Conservation (phyloP, 1,284 basidiomycete genomes). For the Omphalotus olearius region DNA sequence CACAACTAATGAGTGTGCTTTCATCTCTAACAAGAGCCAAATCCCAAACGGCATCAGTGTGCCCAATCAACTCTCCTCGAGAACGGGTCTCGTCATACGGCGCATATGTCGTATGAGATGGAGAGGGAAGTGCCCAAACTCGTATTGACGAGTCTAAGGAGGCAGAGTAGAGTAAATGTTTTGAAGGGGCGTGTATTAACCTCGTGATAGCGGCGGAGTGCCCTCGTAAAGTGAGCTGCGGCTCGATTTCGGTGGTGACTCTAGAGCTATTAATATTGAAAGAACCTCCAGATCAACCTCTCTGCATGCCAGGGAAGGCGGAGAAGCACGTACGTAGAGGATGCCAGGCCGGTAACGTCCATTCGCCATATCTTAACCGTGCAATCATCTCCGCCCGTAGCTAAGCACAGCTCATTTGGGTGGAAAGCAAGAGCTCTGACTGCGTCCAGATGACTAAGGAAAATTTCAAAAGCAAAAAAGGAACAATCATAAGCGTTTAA, state of each 20-base stretch:
- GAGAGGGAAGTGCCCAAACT: slow-evolving; percentile 79
- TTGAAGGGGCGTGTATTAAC: slow-evolving; percentile 77
- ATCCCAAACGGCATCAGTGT: slow-evolving; percentile 96
- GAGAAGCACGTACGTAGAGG: slow-evolving; percentile 55
- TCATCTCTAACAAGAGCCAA: slow-evolving; percentile 75
- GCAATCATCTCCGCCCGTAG: slow-evolving; percentile 91
- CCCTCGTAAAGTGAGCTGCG: slow-evolving; percentile 88
- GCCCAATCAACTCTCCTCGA: slow-evolving; percentile 82
- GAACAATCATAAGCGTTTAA: slow-evolving; percentile 5
- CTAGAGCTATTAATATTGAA: slow-evolving; percentile 41
- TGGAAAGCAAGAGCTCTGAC: slow-evolving; percentile 90
- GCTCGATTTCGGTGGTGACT: slow-evolving; percentile 78
- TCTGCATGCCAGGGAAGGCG: slow-evolving; percentile 1
- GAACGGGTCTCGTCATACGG: slow-evolving; percentile 80
- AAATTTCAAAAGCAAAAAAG: neutral
- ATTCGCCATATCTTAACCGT: slow-evolving; percentile 96
- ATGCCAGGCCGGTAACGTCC: slow-evolving; percentile 67
- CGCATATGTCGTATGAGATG: slow-evolving; percentile 78
- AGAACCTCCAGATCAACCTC: slow-evolving; percentile 12
- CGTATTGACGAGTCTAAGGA: slow-evolving; percentile 93
- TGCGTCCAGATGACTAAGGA: slow-evolving; percentile 83
- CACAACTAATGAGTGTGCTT: slow-evolving; percentile 81
- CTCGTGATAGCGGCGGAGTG: slow-evolving; percentile 92
- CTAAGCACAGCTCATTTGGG: slow-evolving; percentile 77
- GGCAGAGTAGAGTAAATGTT: slow-evolving; percentile 82